Percentiles rank a stretch among this genome's conserved stretches.
phyloP scores from a whole-genome alignment of 1,284 basidiomycete species.

The Trichosporon asahii region DNA sequence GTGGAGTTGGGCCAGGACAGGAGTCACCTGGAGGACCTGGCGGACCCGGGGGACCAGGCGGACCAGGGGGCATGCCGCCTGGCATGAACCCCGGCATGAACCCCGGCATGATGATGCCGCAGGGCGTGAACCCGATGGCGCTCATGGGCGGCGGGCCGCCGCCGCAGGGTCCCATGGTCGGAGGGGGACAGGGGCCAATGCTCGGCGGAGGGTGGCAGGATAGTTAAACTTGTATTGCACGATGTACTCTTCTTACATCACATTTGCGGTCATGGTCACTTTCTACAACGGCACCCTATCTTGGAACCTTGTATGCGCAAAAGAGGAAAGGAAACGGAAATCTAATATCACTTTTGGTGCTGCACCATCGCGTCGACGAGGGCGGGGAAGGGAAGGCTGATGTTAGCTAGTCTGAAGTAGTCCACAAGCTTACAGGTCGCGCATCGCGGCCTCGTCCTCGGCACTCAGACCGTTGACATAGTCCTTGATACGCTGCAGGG shows the following conservation, averaged over 20 bases:
- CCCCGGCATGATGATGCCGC: conserved; percentile 6
- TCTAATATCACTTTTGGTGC: not conserved
- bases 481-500: conserved; percentile 13
- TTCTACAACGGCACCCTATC: conserved; percentile 10
- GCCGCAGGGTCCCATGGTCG: not conserved
- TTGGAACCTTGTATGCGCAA: not conserved
- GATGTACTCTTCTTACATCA: conserved; percentile 6
- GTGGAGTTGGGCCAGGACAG: not conserved
- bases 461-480: conserved; percentile 16
- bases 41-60: not conserved
- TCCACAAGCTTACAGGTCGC: conserved; percentile 8
- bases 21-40: not conserved
- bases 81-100: not conserved
- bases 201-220: conserved; percentile 16
- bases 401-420: not conserved
- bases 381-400: conserved; percentile 15
- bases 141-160: conserved; percentile 13
- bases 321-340: not conserved
- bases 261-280: too few species aligned
- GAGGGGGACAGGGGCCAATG: conserved; percentile 13
- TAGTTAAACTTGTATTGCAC: not conserved
- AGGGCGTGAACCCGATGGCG: conserved; percentile 18
- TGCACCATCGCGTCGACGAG: conserved; percentile 14
- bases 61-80: not conserved
- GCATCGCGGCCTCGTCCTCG: conserved; percentile 17